A percentile compares a stretch with the other conserved stretches of the same genome.
These are phyloP conservation scores for Pestalotiopsis fici DNA, from an alignment of 2,329 filamentous ascomycete genomes.

Conservation along the genomic window DNA sequence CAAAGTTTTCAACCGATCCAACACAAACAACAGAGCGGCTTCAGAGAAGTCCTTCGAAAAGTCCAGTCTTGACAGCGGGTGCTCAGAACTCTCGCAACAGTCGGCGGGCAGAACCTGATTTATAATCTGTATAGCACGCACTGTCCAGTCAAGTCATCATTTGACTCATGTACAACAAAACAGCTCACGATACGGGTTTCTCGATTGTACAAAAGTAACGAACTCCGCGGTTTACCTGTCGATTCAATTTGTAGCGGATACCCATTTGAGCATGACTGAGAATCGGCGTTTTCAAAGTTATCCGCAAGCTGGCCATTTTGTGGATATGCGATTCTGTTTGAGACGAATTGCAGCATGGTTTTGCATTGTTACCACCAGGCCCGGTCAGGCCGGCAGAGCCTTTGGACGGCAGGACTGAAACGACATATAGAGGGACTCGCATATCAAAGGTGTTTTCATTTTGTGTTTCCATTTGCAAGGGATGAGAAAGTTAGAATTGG, in stretches of 20 bases:
- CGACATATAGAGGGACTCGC: slow-evolving; percentile 17
- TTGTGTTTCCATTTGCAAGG: slow-evolving; percentile 5
- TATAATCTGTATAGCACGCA: slow-evolving; percentile 2
- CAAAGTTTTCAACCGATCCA: slow-evolving; percentile 58
- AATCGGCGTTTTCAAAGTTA: slow-evolving; percentile 21
- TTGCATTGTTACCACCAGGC: slow-evolving; percentile 1
- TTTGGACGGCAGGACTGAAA: background rate
- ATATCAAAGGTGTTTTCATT: slow-evolving; percentile 28
- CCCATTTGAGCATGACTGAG: slow-evolving; percentile 25
- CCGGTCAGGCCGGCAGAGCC: slow-evolving; percentile 10
- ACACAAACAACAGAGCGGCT: slow-evolving; percentile 32
- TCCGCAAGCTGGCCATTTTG: slow-evolving; percentile 12
- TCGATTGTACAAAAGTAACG: slow-evolving; percentile 12
- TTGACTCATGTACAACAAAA: slow-evolving; percentile 21
- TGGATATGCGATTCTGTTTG: background rate
- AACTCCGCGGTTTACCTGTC: slow-evolving; percentile 18
- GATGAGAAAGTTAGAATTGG: slow-evolving; percentile 23
- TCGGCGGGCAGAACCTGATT: slow-evolving; percentile 7
- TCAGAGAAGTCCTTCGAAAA: slow-evolving; percentile 36
- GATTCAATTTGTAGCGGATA: slow-evolving; percentile 26
- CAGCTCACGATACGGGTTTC: slow-evolving; percentile 15
- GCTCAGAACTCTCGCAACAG: slow-evolving; percentile 24
- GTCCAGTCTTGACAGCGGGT: slow-evolving; percentile 41
- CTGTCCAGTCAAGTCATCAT: background rate
- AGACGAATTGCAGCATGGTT: background rate